Percentiles rank a stretch among this genome's conserved stretches.
Evolutionary conservation across 495 filamentous ascomycete genomes (phyloP).

Genomic region (Tuber brumale): DNA sequence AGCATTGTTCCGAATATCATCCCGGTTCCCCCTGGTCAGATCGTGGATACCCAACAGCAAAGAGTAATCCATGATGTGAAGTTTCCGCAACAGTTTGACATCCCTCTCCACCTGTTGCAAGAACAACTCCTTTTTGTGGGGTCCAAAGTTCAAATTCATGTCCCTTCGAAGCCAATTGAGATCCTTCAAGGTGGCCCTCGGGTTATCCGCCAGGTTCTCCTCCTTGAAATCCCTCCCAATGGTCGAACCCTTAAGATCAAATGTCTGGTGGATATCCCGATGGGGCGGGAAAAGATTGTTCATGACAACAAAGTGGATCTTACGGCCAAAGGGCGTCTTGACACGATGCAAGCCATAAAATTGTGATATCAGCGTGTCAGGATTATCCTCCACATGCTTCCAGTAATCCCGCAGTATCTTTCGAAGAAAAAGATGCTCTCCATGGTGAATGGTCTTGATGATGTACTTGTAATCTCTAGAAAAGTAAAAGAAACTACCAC

Average conservation of each 20-base stretch:
- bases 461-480: conserved; percentile 99
- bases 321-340: conserved; percentile 95
- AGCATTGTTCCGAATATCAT: conserved; percentile 90
- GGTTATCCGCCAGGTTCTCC: conserved; percentile 79
- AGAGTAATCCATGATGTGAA: conserved; percentile 99
- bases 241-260: conserved; percentile 96
- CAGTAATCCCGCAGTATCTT: conserved; percentile 93
- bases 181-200: conserved; percentile 90
- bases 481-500: conserved; percentile 99
- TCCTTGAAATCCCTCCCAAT: conserved; percentile 86
- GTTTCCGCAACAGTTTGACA: conserved; percentile 70
- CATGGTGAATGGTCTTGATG: conserved; percentile 98
- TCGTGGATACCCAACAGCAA: conserved; percentile 93
- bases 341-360: conserved; percentile 97
- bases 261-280: conserved; percentile 93
- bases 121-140: conserved; percentile 76
- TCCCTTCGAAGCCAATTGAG: conserved; percentile 90
- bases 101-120: conserved; percentile 82
- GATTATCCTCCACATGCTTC: conserved; percentile 83
- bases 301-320: conserved; percentile 99
- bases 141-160: conserved; percentile 77
- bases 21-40: conserved; percentile 78
- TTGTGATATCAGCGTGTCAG: conserved; percentile 92
- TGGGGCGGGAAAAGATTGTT: conserved; percentile 99
- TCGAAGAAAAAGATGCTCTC: conserved; percentile 88